phyloP scores from a whole-genome alignment of 768 basidiomycete species.

The Rhodotorula paludigena region DNA sequence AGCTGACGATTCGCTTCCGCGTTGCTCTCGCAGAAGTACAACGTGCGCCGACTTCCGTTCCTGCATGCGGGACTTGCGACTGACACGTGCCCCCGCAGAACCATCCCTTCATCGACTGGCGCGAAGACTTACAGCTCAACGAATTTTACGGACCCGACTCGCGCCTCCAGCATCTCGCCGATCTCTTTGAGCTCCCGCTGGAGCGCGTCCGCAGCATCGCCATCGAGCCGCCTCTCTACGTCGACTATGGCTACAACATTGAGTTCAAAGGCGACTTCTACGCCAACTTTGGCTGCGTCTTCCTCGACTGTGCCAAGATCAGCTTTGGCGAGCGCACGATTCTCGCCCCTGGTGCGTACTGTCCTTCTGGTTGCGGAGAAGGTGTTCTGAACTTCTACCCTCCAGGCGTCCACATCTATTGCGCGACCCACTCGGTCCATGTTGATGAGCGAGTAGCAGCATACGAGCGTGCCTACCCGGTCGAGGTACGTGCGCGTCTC shows the following conservation, averaged over 20 bases:
- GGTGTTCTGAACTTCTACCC: no score
- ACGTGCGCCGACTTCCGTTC: neutral
- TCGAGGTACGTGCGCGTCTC: no score
- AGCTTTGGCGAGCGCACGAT: slow-evolving; percentile 34
- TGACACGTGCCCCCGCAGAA: neutral
- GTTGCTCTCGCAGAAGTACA: slow-evolving; percentile 1
- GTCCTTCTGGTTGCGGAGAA: no score
- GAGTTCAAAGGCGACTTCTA: slow-evolving; percentile 30
- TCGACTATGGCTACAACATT: slow-evolving; percentile 36
- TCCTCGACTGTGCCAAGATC: slow-evolving; percentile 31
- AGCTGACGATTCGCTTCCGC: neutral
- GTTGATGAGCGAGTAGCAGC: slow-evolving; percentile 29
- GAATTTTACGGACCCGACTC: slow-evolving; percentile 26
- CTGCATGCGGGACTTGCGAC: neutral
- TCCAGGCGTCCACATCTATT: slow-evolving; percentile 32
- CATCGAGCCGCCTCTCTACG: slow-evolving; percentile 29
- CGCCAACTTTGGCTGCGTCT: neutral
- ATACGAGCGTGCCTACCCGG: slow-evolving; percentile 32
- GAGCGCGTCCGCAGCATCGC: slow-evolving; percentile 7
- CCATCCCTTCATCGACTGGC: neutral
- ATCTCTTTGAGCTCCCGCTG: slow-evolving; percentile 17
- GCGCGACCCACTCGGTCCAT: slow-evolving; percentile 32
- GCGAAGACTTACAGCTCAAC: neutral
- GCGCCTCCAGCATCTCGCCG: slow-evolving; percentile 33
- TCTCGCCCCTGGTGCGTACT: slow-evolving; percentile 12